A percentile compares a stretch with the other conserved stretches of the same genome.
Conservation (phyloP, 306 rosid species). For the Canavalia gladiata region DNA sequence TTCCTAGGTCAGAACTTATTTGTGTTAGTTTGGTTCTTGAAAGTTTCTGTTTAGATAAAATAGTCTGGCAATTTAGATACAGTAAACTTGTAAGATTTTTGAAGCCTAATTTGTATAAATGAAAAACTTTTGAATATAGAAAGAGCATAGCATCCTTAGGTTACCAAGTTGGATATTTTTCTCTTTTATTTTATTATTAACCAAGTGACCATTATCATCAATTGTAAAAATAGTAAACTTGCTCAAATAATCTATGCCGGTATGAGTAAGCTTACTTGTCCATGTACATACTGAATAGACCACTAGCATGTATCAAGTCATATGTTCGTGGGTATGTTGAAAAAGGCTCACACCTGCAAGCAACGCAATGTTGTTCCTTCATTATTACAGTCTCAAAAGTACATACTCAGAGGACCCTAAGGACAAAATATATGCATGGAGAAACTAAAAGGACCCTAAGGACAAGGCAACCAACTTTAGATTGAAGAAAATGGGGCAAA, state of each 20-base stretch:
- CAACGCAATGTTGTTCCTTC: neutral
- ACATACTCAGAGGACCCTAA: neutral
- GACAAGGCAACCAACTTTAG: neutral
- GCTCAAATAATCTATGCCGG: neutral
- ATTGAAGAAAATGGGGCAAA: neutral
- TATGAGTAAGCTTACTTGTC: constrained; percentile 50
- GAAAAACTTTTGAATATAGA: neutral
- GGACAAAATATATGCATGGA: neutral
- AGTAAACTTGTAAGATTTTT: neutral
- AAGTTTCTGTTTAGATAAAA: neutral
- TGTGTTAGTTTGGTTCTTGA: neutral
- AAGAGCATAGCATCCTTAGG: neutral
- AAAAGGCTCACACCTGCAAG: constrained; percentile 70
- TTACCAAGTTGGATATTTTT: neutral
- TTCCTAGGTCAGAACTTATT: neutral
- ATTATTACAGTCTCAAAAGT: constrained; percentile 14
- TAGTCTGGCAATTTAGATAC: neutral
- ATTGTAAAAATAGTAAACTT: neutral
- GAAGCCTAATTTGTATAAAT: no score
- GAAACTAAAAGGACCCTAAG: neutral
- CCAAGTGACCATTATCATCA: neutral
- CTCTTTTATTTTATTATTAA: no score
- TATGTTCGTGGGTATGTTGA: constrained; percentile 70
- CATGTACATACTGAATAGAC: constrained; percentile 60
- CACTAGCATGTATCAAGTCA: constrained; percentile 67